Evolutionary conservation across 768 basidiomycete genomes (phyloP), one percentile per base, ranked within the genome.

Genomic region (Russula sp.): DNA sequence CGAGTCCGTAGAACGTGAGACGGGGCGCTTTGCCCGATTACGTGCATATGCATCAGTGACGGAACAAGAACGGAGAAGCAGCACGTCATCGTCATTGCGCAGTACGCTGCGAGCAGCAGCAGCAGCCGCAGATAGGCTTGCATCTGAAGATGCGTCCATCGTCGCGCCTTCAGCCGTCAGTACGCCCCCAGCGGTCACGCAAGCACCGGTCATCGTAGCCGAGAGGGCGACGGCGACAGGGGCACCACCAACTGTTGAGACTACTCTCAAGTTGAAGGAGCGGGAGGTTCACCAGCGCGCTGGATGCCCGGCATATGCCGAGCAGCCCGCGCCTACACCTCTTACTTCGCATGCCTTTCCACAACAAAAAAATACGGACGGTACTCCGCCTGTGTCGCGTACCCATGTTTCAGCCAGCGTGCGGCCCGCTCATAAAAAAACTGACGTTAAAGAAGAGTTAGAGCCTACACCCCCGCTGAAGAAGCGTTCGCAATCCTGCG

Each of bases 1-100:
- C 4, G 64, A 58, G 56, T 50, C 61, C 10, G 44, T 63, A 31
- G 64, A 44, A 13, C 55, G 64, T 63, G 56, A 58, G 51, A 58
- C n/a, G 7, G 55, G 61, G 45, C 55, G 51, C 45, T 54, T 63
- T 34, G 37, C 61, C 31, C 31, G 61, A 11, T 27, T 57, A 16
- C 55, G 56, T 34, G 55, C 55, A 22, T 53, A 45, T 9, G 54
- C 52, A 7, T 58, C 62, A 14, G 18, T n/a, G n/a, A 40, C 32
- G 11, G 58, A 47, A 9, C 51, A 63, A 44, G 22, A 22, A 37
- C 63, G 22, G 13, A 55, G 59, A 56, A 45, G 35, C 6, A 64
- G 63, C 31, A 58, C 63, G 16, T 55, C 57, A 9, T 60, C 63
- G 10, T 64, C 63, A 6, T 32, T 63, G 6, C 62, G 57, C 14